Base-by-base conservation (phyloP, 441 rosid genomes). In the Erysimum pusillum region DNA sequence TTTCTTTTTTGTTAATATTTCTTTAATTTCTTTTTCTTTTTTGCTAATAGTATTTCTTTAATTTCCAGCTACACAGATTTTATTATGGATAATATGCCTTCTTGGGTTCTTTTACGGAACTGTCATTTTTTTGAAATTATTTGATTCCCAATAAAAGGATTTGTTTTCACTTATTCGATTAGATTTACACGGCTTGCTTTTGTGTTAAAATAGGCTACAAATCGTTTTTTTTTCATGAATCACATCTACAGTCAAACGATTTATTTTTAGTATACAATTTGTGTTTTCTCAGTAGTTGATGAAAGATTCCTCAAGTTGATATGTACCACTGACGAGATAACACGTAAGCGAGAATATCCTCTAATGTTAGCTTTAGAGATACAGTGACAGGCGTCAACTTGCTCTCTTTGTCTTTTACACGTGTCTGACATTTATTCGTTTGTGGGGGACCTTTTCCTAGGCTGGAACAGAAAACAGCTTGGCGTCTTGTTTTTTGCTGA, bases 311-410 rank as follows among this genome's bases (percentile, higher is more conserved):
- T 46, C 25, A 20, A 60, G 4, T 38, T 62, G 63, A 73, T 73
- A 53, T 52, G 28, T 11, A 58, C 74, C 36, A 67, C 12, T 68
- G 48, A 68, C 18, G 3, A 67, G 41, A 4, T 60, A 2, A n/a
- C 79, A 68, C 69, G 62, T 41, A 51, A 68, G 74, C 69, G 28
- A 68, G 31, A 61, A 68, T 75, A 75, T 75, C 73, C 73, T 58
- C 48, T 31, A 28, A 2, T 2, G 8, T 1, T 49, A 25, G 41
- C 62, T 61, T 32, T 52, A 7, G 9, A 52, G 57, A 63, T 64
- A 52, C 35, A 42, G 8, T 39, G 63, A 62, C 68, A 61, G 66
- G 6, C 56, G 59, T 71, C 76, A 38, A 61, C 69, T 62, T 61
- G 39, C 46, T 58, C 48, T 49, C 2, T n/a, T 60, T 36, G n/a